Evolutionary conservation across 2,329 filamentous ascomycete species (phyloP).

Genomic region (Botryotinia calthae): DNA sequence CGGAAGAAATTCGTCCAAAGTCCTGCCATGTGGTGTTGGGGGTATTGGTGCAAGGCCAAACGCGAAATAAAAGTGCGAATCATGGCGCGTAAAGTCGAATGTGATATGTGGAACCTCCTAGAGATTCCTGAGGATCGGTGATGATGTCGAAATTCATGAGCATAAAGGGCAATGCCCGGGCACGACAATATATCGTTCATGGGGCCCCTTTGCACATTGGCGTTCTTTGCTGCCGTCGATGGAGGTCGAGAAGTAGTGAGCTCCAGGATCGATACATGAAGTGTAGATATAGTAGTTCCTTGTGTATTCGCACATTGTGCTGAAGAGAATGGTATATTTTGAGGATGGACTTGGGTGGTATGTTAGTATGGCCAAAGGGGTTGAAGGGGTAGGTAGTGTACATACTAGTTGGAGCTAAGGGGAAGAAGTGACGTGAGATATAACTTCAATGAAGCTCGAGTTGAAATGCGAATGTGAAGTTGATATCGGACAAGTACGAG

Average conservation of each 20-base stretch:
- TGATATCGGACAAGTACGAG: background rate
- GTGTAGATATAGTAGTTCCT: conserved; percentile 79
- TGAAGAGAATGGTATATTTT: background rate
- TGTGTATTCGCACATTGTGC: conserved; percentile 58
- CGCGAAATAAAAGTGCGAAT: conserved; percentile 1
- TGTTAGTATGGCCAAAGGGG: background rate
- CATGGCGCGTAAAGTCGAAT: background rate
- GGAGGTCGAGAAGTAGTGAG: conserved; percentile 69
- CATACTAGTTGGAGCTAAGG: background rate
- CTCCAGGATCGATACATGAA: conserved; percentile 63
- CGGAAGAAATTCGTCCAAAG: background rate
- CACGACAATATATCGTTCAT: conserved; percentile 71
- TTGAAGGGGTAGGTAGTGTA: background rate
- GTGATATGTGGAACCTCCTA: background rate
- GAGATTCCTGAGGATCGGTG: background rate
- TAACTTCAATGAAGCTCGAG: background rate
- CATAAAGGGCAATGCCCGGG: conserved; percentile 61
- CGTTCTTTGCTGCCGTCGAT: conserved; percentile 62
- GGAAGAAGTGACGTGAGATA: background rate
- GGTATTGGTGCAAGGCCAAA: background rate
- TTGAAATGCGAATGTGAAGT: background rate
- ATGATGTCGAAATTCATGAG: conserved; percentile 18
- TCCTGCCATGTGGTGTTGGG: background rate
- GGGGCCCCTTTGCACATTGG: conserved; percentile 61
- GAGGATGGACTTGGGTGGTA: background rate